Conservation (phyloP, 331 rosid genomes). For the Dryas integrifolia region DNA sequence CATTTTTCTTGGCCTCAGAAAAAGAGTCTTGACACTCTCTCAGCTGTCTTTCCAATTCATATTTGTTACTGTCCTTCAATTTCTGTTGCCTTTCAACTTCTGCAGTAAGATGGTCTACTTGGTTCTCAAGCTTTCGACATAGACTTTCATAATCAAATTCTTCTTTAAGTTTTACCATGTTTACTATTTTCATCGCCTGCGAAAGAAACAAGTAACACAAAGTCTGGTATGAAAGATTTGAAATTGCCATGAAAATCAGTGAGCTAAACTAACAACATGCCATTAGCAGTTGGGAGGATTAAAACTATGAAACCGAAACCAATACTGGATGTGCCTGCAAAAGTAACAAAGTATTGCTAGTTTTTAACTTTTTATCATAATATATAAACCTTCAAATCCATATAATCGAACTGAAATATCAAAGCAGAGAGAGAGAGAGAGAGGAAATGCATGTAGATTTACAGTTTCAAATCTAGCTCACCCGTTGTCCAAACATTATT, state of each 20-base stretch:
- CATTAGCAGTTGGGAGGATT: neutral
- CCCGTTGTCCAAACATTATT: constrained; percentile 69
- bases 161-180: constrained; percentile 60
- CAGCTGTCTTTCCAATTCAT: constrained; percentile 45
- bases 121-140: constrained; percentile 64
- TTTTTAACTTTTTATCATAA: neutral
- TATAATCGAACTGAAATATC: neutral
- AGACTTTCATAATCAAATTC: constrained; percentile 67
- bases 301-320: neutral
- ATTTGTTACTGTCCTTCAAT: constrained; percentile 42
- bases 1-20: constrained; percentile 41
- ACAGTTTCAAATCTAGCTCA: constrained; percentile 33
- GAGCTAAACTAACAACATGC: neutral
- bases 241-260: neutral
- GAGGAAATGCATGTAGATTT: neutral
- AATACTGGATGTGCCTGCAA: neutral
- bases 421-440: constrained; percentile 4
- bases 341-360: no score
- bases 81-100: constrained; percentile 62
- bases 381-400: neutral
- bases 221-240: constrained; percentile 3
- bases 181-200: constrained; percentile 69
- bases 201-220: constrained; percentile 4
- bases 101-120: constrained; percentile 61
- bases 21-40: constrained; percentile 39